Evolutionary conservation across 1,284 basidiomycete species (phyloP).

Genomic region (Heterobasidion parviporum): DNA sequence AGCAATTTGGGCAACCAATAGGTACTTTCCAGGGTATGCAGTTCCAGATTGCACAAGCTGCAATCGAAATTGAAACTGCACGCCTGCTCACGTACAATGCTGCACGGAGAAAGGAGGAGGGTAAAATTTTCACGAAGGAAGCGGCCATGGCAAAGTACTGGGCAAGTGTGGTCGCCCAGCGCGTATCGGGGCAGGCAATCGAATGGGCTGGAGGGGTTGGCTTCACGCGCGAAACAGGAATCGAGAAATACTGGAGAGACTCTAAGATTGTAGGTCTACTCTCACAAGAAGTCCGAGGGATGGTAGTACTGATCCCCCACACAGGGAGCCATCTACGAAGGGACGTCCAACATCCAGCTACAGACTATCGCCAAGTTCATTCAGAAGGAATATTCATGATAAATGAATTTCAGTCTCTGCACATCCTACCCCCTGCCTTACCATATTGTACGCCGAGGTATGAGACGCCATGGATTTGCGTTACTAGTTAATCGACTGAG

Average conservation of each 20-base stretch:
- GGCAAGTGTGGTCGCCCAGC: slow-evolving; percentile 84
- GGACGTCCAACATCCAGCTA: slow-evolving; percentile 94
- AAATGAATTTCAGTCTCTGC: background rate
- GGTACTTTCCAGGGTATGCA: slow-evolving; percentile 95
- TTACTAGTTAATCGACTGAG: no score
- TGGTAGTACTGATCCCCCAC: background rate
- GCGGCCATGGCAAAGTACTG: slow-evolving; percentile 97
- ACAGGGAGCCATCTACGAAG: slow-evolving; percentile 90
- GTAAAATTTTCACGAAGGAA: slow-evolving; percentile 81
- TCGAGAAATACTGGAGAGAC: slow-evolving; percentile 94
- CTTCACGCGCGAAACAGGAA: slow-evolving; percentile 90
- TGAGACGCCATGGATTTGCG: no score
- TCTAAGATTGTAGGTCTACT: slow-evolving; percentile 76
- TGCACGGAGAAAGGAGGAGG: slow-evolving; percentile 89
- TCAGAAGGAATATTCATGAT: slow-evolving; percentile 65
- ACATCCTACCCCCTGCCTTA: background rate
- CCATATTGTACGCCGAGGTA: no score
- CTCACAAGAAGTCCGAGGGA: background rate
- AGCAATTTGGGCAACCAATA: slow-evolving; percentile 90
- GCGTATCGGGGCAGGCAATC: slow-evolving; percentile 83
- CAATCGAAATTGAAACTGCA: slow-evolving; percentile 88
- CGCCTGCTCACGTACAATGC: slow-evolving; percentile 95
- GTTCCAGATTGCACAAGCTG: slow-evolving; percentile 89
- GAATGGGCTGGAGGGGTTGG: slow-evolving; percentile 97
- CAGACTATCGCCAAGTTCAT: slow-evolving; percentile 94